These are phyloP conservation scores for Taphrina populina DNA, from an alignment of 1,139 yeast species.

Conservation along the genomic window DNA sequence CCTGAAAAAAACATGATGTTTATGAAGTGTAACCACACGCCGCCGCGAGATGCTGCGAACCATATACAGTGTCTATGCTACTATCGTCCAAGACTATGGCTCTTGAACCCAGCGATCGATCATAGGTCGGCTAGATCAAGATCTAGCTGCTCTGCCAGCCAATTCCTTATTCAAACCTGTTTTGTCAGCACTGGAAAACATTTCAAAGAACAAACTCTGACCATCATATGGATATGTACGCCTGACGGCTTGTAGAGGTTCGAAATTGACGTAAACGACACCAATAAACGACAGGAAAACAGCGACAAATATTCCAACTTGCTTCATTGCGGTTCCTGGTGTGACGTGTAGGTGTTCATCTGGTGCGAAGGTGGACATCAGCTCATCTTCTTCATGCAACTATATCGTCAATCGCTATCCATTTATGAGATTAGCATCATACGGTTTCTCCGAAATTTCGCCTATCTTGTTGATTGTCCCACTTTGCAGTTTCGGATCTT, in stretches of 20 bases:
- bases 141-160: constrained; percentile 14
- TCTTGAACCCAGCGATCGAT: no score
- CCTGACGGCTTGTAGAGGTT: constrained; percentile 20
- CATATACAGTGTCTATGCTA: no score
- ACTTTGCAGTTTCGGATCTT: constrained; percentile 46
- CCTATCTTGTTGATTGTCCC: constrained; percentile 79
- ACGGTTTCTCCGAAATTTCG: constrained; percentile 71
- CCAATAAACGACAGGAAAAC: constrained; percentile 60
- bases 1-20: no score
- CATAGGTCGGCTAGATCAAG: neutral
- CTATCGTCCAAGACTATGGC: no score
- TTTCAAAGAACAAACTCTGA: neutral
- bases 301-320: constrained; percentile 46
- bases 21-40: no score
- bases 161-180: constrained; percentile 13
- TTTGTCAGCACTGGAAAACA: no score
- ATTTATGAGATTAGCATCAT: constrained; percentile 21
- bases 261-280: constrained; percentile 51
- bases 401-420: constrained; percentile 10
- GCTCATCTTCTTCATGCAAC: constrained; percentile 66
- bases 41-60: no score
- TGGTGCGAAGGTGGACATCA: constrained; percentile 84
- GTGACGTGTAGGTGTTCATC: constrained; percentile 65
- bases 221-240: constrained; percentile 32
- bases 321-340: constrained; percentile 59